Conservation (phyloP, 139 green algal species). For the Pleodorina starrii region DNA sequence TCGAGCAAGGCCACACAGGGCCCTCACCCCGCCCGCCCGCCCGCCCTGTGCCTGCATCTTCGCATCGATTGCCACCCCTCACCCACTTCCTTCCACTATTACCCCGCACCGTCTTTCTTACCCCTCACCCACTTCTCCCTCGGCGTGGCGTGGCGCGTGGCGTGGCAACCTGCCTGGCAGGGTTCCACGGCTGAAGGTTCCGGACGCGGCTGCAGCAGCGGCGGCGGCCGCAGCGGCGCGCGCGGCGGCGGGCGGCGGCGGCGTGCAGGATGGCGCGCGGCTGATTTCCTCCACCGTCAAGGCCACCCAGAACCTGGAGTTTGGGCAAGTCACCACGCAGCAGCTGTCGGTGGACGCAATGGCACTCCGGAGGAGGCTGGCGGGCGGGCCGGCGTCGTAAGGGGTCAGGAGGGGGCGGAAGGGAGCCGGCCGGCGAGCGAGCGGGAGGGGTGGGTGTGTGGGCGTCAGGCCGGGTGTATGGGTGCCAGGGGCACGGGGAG, state of each 20-base stretch:
- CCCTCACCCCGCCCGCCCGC: no score
- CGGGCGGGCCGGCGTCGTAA: neutral
- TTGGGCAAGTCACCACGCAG: constrained; percentile 43
- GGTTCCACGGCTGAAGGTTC: constrained; percentile 46
- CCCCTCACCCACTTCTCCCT: neutral
- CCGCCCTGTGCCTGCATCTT: no score
- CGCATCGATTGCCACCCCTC: no score
- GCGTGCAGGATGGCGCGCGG: constrained; percentile 33
- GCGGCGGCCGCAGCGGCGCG: neutral
- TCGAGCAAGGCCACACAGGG: no score
- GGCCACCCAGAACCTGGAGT: constrained; percentile 34
- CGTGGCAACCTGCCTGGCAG: no score
- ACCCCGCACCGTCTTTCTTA: neutral
- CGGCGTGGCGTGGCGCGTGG: no score
- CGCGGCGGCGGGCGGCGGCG: neutral
- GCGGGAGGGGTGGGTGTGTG: no score
- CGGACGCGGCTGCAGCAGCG: constrained; percentile 22
- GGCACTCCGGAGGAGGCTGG: constrained; percentile 27
- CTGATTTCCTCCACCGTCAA: constrained; percentile 10
- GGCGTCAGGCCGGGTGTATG: no score
- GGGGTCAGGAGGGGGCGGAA: no score
- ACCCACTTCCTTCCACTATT: neutral
- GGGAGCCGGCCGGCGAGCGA: no score
- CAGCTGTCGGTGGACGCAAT: constrained; percentile 18
- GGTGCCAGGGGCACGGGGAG: no score